Evolutionary conservation across 1,284 basidiomycete species (phyloP).

Genomic region (Ganoderma meredithae): DNA sequence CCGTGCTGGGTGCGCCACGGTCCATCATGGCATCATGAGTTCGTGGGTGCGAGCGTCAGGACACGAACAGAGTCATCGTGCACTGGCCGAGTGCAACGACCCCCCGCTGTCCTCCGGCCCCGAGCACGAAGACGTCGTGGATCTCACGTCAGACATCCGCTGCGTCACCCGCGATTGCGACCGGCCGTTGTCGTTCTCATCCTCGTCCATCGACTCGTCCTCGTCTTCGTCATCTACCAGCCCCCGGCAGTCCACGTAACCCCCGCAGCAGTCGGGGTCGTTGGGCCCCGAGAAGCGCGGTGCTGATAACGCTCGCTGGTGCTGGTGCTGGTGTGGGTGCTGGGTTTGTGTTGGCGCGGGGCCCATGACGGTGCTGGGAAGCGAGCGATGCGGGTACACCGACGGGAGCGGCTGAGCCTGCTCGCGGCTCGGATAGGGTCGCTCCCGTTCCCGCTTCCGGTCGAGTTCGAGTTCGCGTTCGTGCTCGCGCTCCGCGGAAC

Average conservation of each 20-base stretch:
- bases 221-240: constrained; percentile 43
- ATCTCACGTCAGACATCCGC: constrained; percentile 40
- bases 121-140: constrained; percentile 38
- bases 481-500: constrained; percentile 12
- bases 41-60: constrained; percentile 16
- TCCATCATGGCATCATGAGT: constrained; percentile 16
- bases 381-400: constrained; percentile 31
- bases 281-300: constrained; percentile 20
- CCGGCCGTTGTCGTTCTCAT: constrained; percentile 28
- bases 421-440: constrained; percentile 18
- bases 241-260: constrained; percentile 56
- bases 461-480: constrained; percentile 17
- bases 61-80: constrained; percentile 6
- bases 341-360: constrained; percentile 16
- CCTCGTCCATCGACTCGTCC: constrained; percentile 22
- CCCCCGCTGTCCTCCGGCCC: constrained; percentile 28
- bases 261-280: constrained; percentile 51
- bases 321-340: neutral
- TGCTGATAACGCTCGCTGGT: neutral
- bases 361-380: constrained; percentile 29
- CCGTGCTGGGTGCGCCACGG: neutral
- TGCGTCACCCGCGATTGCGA: constrained; percentile 31
- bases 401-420: constrained; percentile 21
- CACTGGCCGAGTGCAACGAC: constrained; percentile 19
- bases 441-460: constrained; percentile 17